Percentiles rank a stretch among this genome's conserved stretches.
These are phyloP conservation scores for Plasmodium gallinaceum DNA, from an alignment of 169 alveolate genomes.

Conservation along the genomic window DNA sequence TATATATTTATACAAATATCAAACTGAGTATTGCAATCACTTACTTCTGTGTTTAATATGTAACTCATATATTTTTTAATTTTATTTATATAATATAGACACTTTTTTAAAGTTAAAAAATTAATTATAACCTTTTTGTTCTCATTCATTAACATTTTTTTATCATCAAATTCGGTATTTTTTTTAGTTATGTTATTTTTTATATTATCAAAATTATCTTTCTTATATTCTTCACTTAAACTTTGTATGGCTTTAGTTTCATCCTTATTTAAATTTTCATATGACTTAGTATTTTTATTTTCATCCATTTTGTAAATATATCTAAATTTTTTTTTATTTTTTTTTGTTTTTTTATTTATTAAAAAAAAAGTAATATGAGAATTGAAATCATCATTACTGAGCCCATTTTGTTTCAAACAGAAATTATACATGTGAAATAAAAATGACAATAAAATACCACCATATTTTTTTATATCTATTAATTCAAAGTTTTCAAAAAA, in stretches of 20 bases:
- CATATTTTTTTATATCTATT: slow-evolving; percentile 36
- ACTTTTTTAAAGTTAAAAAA: slow-evolving; percentile 14
- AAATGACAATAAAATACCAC: slow-evolving; percentile 28
- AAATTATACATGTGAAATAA: slow-evolving; percentile 64
- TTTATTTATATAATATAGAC: slow-evolving; percentile 49
- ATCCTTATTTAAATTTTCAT: not conserved
- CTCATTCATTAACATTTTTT: slow-evolving; percentile 12
- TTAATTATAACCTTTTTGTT: not conserved
- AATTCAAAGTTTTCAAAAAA: not conserved
- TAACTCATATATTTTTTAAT: slow-evolving; percentile 6
- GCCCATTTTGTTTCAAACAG: slow-evolving; percentile 59
- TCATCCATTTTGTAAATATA: slow-evolving; percentile 1
- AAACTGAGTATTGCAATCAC: not conserved
- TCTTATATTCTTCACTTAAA: not conserved
- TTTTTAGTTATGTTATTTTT: not conserved
- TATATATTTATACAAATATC: slow-evolving; percentile 16
- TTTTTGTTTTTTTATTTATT: slow-evolving; percentile 41
- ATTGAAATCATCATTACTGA: slow-evolving; percentile 36
- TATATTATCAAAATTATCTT: not conserved
- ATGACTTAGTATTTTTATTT: not conserved
- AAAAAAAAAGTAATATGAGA: slow-evolving; percentile 63
- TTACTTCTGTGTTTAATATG: slow-evolving; percentile 1
- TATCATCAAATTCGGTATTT: not conserved
- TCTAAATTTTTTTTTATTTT: slow-evolving; percentile 33
- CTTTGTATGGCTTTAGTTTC: not conserved